These are phyloP conservation scores for Choanephora cucurbitarum DNA, from an alignment of 371 early-diverging fungal species.

Conservation along the genomic window DNA sequence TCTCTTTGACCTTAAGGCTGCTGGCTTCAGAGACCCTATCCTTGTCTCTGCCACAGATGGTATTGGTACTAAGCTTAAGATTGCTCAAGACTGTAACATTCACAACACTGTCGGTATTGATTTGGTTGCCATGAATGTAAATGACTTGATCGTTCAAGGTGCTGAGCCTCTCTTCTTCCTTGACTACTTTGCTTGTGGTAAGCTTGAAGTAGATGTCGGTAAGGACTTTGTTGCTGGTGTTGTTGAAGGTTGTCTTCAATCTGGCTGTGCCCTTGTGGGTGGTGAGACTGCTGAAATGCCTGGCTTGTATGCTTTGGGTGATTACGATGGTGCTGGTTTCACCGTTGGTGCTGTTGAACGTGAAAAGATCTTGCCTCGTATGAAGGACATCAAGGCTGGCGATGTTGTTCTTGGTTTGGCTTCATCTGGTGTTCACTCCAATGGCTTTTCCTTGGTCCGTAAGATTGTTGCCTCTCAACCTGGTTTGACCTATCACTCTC, in stretches of 20 bases:
- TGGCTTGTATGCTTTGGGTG: constrained; percentile 84
- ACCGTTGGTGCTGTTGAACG: constrained; percentile 97
- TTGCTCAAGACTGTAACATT: constrained; percentile 83
- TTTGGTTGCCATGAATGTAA: constrained; percentile 98
- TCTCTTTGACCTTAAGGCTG: constrained; percentile 91
- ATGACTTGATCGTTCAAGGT: constrained; percentile 98
- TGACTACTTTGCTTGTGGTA: constrained; percentile 96
- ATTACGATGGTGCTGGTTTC: constrained; percentile 97
- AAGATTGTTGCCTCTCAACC: constrained; percentile 77
- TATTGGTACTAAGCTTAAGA: constrained; percentile 97
- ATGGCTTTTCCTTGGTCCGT: constrained; percentile 96
- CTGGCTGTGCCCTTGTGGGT: constrained; percentile 96
- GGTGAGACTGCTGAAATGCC: constrained; percentile 99
- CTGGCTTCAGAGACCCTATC: constrained; percentile 90
- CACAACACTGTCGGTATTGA: constrained; percentile 95
- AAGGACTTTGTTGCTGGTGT: constrained; percentile 93
- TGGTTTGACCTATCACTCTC: constrained; percentile 72
- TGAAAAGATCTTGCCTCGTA: constrained; percentile 80
- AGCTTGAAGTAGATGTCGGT: constrained; percentile 90
- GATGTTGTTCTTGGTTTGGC: constrained; percentile 91
- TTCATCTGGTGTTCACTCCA: constrained; percentile 95
- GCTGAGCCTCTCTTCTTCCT: constrained; percentile 98
- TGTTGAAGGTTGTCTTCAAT: constrained; percentile 87
- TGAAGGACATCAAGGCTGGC: constrained; percentile 72
- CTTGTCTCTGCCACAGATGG: constrained; percentile 97